Evolutionary conservation across 176 grass and related monocot species (phyloP), one percentile per base, ranked within the genome.

Genomic region (Aegilops speltoides): DNA sequence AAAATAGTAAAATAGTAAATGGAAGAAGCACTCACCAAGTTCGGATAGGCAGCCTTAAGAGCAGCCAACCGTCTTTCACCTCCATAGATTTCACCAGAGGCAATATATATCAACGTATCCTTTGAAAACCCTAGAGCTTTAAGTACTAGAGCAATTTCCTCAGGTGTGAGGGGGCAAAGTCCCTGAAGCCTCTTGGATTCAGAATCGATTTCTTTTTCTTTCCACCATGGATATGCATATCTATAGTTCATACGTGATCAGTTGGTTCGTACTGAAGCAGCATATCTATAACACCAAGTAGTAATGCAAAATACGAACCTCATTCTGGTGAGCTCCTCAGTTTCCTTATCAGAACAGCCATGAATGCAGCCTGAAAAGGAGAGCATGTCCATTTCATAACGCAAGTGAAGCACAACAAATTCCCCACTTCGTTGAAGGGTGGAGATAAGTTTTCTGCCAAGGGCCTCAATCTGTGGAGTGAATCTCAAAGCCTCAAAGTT

Each of bases 211-310:
- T 99, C 94, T 66, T 99, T 99, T 77, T 99, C 97, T 90, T 99
- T 99, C 97, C 97, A 99, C 97, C 97, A 96, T 71, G 97, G 97
- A 93, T 90, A 99, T 80, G 90, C 97, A 83, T 99, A 99, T 84
- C 97, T 99, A 64, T 7, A 89, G 79, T 79, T 74, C 2, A 25
- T 73, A 82, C 5, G 0, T 28, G 11, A 65, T 73, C 31, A 71
- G 77, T 82, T 81, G 15, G 32, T 57, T 76, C 33, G 5, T 87
- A 63, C 10, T 46, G 10, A 79, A 82, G 63, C 8, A 88, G 77
- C 32, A 81, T 28, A 50, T 16, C 12, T n/a, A 13, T 72, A 48
- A 68, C 2, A 66, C 6, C 32, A 71, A 64, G 59, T 68, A 37
- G 41, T 10, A 71, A 45, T 33, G 20, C 32, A 54, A 78, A 77